A percentile compares a stretch with the other conserved stretches of the same genome.
Conservation (phyloP, 139 green algal genomes). For the Chlorella sp. region DNA sequence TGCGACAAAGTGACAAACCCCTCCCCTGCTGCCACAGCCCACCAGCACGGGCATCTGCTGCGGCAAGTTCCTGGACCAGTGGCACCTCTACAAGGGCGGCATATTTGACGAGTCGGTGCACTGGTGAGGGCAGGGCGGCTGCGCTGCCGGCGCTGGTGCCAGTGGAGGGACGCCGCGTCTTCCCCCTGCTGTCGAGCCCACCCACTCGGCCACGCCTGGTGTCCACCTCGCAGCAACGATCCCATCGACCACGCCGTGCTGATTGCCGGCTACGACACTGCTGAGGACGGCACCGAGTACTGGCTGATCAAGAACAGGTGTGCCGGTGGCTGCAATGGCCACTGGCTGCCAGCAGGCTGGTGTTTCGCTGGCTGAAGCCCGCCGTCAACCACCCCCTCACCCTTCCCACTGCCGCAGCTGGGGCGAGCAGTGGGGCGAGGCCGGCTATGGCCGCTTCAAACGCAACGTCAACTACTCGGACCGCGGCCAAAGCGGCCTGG, state of each 20-base stretch:
- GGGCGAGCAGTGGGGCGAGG: slow-evolving; percentile 37
- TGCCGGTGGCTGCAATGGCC: no score
- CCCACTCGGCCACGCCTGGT: no score
- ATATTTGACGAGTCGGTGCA: slow-evolving; percentile 15
- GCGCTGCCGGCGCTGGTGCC: no score
- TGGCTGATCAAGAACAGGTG: slow-evolving; percentile 54
- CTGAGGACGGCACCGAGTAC: slow-evolving; percentile 11
- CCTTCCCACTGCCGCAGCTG: no score
- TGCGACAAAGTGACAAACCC: no score
- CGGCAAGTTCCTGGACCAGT: slow-evolving; percentile 28
- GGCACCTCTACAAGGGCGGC: slow-evolving; percentile 22
- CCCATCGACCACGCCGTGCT: slow-evolving; percentile 43
- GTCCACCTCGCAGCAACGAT: no score
- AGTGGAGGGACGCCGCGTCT: no score
- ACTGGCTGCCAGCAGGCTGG: no score
- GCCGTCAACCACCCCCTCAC: no score
- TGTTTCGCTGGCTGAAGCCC: no score
- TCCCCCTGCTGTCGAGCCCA: no score
- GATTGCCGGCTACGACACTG: slow-evolving; percentile 35
- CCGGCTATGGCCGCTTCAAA: slow-evolving; percentile 27
- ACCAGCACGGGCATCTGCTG: slow-evolving; percentile 26
- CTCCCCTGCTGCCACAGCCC: neutral
- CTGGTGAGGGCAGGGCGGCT: no score
- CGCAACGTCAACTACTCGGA: neutral
- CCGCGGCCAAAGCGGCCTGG: slow-evolving; percentile 22